Evolutionary conservation across 139 green algal species (phyloP).

Genomic region (Chloropicon primus): DNA sequence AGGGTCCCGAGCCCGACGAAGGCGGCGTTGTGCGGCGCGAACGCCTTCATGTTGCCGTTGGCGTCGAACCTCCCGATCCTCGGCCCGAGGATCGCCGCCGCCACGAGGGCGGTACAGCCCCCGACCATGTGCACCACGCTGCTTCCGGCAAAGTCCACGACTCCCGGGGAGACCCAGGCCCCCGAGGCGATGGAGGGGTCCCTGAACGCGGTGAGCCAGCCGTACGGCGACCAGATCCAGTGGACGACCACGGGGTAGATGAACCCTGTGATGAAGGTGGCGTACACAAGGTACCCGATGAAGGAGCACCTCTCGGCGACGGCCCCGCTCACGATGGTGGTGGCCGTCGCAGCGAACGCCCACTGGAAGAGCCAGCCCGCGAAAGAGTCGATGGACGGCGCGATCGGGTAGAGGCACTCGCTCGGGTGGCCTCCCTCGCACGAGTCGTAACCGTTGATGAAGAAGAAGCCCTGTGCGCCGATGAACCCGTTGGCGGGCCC

Average conservation of each 20-base stretch:
- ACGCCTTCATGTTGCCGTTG: conserved; percentile 9
- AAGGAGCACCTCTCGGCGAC: conserved; percentile 48
- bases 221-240: conserved; percentile 36
- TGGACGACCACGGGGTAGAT: conserved; percentile 55
- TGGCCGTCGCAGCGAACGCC: conserved; percentile 45
- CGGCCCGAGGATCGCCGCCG: conserved; percentile 11
- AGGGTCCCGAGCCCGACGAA: conserved; percentile 48
- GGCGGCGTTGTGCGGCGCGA: conserved; percentile 22
- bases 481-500: conserved; percentile 41
- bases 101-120: conserved; percentile 30
- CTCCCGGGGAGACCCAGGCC: conserved; percentile 40
- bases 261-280: conserved; percentile 45
- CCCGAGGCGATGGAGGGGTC: neutral
- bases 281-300: conserved; percentile 41
- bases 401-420: neutral
- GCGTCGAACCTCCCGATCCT: conserved; percentile 17
- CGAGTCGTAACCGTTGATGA: conserved; percentile 8
- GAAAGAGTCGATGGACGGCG: conserved; percentile 3
- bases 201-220: conserved; percentile 43
- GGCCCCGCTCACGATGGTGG: conserved; percentile 57
- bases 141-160: conserved; percentile 28
- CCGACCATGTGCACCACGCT: conserved; percentile 71
- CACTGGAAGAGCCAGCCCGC: conserved; percentile 25
- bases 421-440: conserved; percentile 1
- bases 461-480: conserved; percentile 27